Evolutionary conservation across 768 basidiomycete species (phyloP), one percentile per base, ranked within the genome.

Genomic region (Suillus plorans): DNA sequence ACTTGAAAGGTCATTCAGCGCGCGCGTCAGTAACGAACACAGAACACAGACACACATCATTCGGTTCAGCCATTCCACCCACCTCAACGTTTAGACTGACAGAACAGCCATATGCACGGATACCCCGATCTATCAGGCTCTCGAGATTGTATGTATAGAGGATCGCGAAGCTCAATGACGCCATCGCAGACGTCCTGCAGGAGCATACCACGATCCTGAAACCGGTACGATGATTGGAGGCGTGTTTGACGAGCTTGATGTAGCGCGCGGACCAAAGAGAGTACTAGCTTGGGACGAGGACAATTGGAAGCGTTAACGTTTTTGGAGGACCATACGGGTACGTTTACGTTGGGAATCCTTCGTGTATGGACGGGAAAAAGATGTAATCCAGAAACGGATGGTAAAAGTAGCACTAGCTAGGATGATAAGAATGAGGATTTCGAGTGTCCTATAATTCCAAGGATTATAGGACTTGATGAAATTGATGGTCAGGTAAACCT

Each of bases 101-200:
- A 6, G 67, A 70, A 74, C 80, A 79, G n/a, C 79, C 80, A 62
- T 83, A 75, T 7, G 78, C 74, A 25, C 62, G 66, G 41, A 76
- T 64, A 6, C 74, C 72, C 5, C 73, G 72, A 39, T 65, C 71
- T 55, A 85, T 66, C 41, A 87, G 73, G 28, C 76, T 66, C 3
- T 66, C 65, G 13, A 86, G 69, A 65, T 83, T n/a, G n/a, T n/a
- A n/a, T 79, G 62, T 70, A 61, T 13, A 67, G 53, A 18, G 78
- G 72, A 64, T 84, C 72, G 66, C 83, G 77, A 53, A 85, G 61
- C 68, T 87, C 86, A n/a, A n/a, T n/a, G n/a, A n/a, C n/a, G n/a
- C n/a, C n/a, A n/a, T n/a, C n/a, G n/a, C n/a, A n/a, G n/a, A 83
- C 69, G 59, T 76, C 77, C 31, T 72, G 62, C 39, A 85, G 62